Base-by-base conservation (phyloP, 2,329 filamentous ascomycete genomes). In the Talaromyces sp. region DNA sequence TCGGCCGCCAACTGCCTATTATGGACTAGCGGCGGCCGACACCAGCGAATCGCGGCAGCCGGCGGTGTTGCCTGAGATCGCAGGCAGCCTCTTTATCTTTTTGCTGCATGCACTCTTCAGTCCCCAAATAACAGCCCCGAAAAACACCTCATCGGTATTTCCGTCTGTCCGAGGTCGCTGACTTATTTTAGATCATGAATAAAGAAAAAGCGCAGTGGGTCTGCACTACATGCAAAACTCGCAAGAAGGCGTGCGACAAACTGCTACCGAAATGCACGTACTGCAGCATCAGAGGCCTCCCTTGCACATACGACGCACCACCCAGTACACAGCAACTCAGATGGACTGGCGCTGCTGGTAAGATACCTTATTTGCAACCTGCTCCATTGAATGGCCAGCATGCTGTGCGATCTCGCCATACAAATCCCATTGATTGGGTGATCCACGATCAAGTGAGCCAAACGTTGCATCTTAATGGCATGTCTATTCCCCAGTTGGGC, bases 221-320 rank as follows among this genome's bases (percentile, higher is more conserved):
- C 13, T 57, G 55, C 17, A 7, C 44, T 22, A 57, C 42, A 8
- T 57, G 55, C 42, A 57, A 57, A 44, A 49, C 27, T 15, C 55
- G 55, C 39, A 57, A 57, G 15, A 57, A 57, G 55, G 55, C 55
- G 10, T 57, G 55, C 22, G 55, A 57, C 42, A 57, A 57, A n/a
- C 30, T 42, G 17, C 44, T 57, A 30, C 55, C 55, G 8, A 32
- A 32, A 57, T 57, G 55, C 25, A 44, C 36, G 28, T 57, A 57
- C 27, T 57, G 55, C 42, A 33, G 22, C 15, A 51, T 22, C 8
- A 28, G 55, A 19, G 36, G 44, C 19, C 44, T 57, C 36, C 6
- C 8, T 9, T 57, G 55, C 27, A 57, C n/a, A 19, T 57, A 57
- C 27, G 55, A 49, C n/a, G 55, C 36, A 57, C 19, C 4, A 25